Percentiles rank a stretch among this genome's conserved stretches.
Evolutionary conservation across 306 rosid species (phyloP).

Genomic region (Gleditsia sinensis): DNA sequence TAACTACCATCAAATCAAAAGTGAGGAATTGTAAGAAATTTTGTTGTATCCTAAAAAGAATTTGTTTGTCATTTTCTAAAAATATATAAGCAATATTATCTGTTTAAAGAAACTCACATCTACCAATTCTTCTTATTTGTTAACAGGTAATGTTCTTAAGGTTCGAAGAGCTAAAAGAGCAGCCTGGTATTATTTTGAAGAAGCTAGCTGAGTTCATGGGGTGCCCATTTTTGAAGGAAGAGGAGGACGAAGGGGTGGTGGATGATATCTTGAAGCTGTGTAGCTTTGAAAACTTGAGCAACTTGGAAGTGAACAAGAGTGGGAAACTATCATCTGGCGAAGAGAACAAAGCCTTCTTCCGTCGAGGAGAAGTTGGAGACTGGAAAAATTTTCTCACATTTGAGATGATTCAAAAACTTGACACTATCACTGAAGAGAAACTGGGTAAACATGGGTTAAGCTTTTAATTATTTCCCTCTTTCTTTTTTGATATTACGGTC

Average conservation of each 20-base stretch:
- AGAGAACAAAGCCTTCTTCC: constrained; percentile 26
- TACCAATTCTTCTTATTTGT: too few species aligned
- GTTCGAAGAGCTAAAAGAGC: constrained; percentile 39
- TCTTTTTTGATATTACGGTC: too few species aligned
- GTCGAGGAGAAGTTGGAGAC: constrained; percentile 39
- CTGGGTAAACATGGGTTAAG: constrained; percentile 13
- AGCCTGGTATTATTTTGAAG: constrained; percentile 10
- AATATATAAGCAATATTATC: too few species aligned
- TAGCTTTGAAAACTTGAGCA: constrained; percentile 41
- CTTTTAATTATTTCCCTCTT: too few species aligned
- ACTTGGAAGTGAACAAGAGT: constrained; percentile 43
- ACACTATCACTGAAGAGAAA: constrained; percentile 13
- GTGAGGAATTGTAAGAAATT: too few species aligned
- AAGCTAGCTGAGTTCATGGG: constrained; percentile 41
- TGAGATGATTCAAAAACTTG: constrained; percentile 26
- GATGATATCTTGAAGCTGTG: constrained; percentile 35
- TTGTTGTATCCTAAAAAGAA: too few species aligned
- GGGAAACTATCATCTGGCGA: constrained; percentile 30
- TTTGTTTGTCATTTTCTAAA: too few species aligned
- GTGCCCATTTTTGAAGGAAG: constrained; percentile 39
- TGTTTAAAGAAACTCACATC: too few species aligned
- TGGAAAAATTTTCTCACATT: constrained; percentile 32
- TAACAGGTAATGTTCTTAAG: too few species aligned
- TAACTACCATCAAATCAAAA: too few species aligned
- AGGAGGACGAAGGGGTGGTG: constrained; percentile 29